Conservation (phyloP, 768 basidiomycete genomes). For the Agrocybe praecox region DNA sequence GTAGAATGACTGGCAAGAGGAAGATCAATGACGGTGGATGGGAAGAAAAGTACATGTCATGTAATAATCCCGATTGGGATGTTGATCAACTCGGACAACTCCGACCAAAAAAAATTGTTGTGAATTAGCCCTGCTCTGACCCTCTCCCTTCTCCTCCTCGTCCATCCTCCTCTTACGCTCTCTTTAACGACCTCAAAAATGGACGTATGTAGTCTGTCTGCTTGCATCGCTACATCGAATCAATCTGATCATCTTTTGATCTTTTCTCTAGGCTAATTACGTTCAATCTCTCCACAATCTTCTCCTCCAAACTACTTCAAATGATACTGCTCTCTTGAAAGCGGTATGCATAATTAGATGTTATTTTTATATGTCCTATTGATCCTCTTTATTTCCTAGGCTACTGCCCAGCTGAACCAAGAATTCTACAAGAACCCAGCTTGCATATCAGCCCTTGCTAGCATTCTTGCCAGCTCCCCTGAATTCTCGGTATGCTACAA, state of each 20-base stretch:
- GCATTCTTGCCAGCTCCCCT: conserved; percentile 84
- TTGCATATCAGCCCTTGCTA: conserved; percentile 91
- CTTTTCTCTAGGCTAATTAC: conserved; percentile 58
- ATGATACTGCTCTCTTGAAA: conserved; percentile 89
- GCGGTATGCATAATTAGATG: conserved; percentile 55
- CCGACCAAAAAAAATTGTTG: conserved; percentile 61
- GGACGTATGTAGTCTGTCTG: conserved; percentile 45
- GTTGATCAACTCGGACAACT: conserved; percentile 47
- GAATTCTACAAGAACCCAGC: conserved; percentile 90
- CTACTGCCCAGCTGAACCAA: conserved; percentile 88
- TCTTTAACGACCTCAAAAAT: conserved; percentile 34
- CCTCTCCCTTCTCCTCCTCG: conserved; percentile 23
- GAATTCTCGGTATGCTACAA: conserved; percentile 70
- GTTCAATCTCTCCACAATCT: conserved; percentile 84
- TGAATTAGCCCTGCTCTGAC: conserved; percentile 14
- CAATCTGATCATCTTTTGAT: conserved; percentile 20
- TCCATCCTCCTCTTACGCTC: conserved; percentile 28
- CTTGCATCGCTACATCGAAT: conserved; percentile 8
- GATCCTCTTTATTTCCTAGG: conserved; percentile 46
- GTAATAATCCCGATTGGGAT: conserved; percentile 18
- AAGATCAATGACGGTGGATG: not conserved
- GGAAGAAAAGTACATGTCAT: not conserved
- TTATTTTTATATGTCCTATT: conserved; percentile 7
- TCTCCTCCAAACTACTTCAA: conserved; percentile 82
- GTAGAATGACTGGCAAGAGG: too few relatives aligned